Base-by-base conservation (phyloP, 331 rosid species). In the Prunus yedoensis region DNA sequence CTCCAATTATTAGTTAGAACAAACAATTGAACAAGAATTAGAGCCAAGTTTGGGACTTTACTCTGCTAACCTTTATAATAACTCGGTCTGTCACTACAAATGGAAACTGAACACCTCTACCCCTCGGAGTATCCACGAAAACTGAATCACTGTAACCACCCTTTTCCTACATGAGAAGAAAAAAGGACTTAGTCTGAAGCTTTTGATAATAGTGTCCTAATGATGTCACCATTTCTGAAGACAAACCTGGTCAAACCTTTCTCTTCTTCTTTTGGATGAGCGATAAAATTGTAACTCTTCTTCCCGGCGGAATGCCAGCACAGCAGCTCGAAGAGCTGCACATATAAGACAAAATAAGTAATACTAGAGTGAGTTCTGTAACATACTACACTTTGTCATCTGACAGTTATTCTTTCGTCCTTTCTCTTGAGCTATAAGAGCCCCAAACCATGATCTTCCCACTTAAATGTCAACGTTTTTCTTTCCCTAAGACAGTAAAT, bases 41-140 rank as follows among this genome's bases (percentile, higher is more conserved):
- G 10, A 73, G 75, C 64, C 68, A 80, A 77, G 73, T 28, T 66
- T 63, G 20, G 50, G 32, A 62, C 75, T 58, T 18, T 56, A 58
- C 71, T 66, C 27, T 56, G 70, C 74, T 66, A 79, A 95, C 99
- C 98, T 95, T 95, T 82, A 95, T 95, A 79, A 95, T 77, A 66
- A 95, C 99, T 72, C 97, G 83, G 85, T 95, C 99, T 43, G 85
- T 89, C 80, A 95, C 97, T 56, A 91, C 89, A 85, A 90, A 95
- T 30, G 99, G 99, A 89, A 92, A 95, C 71, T 95, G 98, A 82
- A 95, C 99, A 73, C 97, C 99, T 87, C 94, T 89, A 53, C 88
- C 79, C 85, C 98, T 90, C 21, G 91, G 83, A 77, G 88, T 53
- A 70, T 91, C 97, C 88, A 79, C 56, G 78, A 77, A 82, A 77